Conservation (phyloP, 2,329 filamentous ascomycete species). For the Colletotrichum sp. region DNA sequence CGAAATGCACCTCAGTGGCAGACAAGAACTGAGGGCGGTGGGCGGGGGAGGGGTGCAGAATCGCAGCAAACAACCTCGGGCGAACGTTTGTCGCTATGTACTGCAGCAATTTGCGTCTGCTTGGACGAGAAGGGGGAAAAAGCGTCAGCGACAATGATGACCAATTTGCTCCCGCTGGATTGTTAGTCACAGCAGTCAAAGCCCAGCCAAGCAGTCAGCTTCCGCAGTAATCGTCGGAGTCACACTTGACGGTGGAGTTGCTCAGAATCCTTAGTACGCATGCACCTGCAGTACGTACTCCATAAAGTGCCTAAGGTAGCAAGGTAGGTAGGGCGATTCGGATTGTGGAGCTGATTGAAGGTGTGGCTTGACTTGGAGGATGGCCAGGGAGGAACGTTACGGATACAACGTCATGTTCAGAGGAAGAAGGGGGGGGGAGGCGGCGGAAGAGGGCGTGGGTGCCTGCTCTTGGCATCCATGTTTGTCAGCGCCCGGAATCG, state of each 20-base stretch:
- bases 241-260: background rate
- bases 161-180: background rate
- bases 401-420: background rate
- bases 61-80: conserved; percentile 6
- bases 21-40: background rate
- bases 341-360: background rate
- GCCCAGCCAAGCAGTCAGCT: background rate
- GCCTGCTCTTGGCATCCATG: background rate
- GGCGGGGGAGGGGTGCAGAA: background rate
- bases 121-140: background rate
- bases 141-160: background rate
- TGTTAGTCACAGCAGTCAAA: conserved; percentile 11
- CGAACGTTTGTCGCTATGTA: conserved; percentile 15
- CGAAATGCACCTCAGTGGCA: background rate
- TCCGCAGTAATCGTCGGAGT: background rate
- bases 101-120: background rate
- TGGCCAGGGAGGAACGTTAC: background rate
- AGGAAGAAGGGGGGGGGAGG: background rate
- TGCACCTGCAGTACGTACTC: background rate
- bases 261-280: background rate
- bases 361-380: background rate
- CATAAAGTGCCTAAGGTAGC: background rate
- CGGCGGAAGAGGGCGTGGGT: background rate
- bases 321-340: background rate
- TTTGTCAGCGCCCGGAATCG: background rate